Conservation (phyloP, 495 filamentous ascomycete genomes). For the Xylaria acuta region DNA sequence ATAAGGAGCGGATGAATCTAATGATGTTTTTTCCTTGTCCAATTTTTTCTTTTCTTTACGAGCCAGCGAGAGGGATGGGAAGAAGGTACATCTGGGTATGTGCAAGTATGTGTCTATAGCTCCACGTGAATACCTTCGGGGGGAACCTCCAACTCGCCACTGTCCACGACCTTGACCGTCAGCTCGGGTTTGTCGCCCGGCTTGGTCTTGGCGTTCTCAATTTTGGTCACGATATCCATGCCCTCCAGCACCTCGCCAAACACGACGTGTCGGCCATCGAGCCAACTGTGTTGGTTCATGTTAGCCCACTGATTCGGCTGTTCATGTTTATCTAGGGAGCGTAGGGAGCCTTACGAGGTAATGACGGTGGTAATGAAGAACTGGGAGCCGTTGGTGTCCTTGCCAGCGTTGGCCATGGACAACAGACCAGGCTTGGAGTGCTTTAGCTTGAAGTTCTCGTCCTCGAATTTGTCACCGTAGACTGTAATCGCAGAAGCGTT, state of each 20-base stretch:
- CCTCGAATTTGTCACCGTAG: conserved; percentile 92
- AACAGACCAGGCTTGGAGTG: conserved; percentile 65
- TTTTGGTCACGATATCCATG: conserved; percentile 86
- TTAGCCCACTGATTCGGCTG: conserved; percentile 27
- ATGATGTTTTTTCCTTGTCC: conserved; percentile 20
- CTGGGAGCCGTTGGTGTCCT: conserved; percentile 98
- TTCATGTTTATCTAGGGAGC: neutral
- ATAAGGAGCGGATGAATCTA: conserved; percentile 32
- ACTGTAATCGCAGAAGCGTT: conserved; percentile 50
- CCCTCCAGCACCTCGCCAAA: conserved; percentile 92
- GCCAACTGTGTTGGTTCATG: conserved; percentile 63
- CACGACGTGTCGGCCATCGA: conserved; percentile 88
- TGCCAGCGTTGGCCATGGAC: conserved; percentile 97
- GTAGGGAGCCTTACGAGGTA: conserved; percentile 67
- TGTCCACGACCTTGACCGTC: conserved; percentile 88
- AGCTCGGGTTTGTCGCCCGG: conserved; percentile 75
- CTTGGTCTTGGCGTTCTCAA: conserved; percentile 78
- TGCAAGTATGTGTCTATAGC: conserved; percentile 66
- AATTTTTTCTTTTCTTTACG: conserved; percentile 27
- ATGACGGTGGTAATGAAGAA: conserved; percentile 95
- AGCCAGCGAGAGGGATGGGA: conserved; percentile 12
- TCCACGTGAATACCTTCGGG: conserved; percentile 98
- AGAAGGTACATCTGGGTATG: conserved; percentile 27
- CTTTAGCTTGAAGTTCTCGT: conserved; percentile 99
- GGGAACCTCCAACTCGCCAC: conserved; percentile 86